Percentiles rank a stretch among this genome's conserved stretches.
These are phyloP conservation scores for Boechera stricta DNA, from an alignment of 345 rosid genomes.

Conservation along the genomic window DNA sequence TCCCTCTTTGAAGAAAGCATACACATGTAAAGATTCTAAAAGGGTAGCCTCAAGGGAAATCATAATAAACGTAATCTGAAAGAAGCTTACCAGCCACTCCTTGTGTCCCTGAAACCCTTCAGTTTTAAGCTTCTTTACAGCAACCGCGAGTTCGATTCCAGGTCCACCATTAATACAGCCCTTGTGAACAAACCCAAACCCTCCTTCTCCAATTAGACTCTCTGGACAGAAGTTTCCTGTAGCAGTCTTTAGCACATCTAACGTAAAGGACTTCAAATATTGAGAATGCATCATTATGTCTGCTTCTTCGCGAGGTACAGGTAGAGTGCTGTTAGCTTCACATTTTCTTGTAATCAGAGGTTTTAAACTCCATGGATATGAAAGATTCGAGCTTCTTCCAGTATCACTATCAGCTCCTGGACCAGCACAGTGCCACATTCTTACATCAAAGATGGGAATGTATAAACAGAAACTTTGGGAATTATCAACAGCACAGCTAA, in stretches of 20 bases:
- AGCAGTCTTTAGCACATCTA: conserved; percentile 62
- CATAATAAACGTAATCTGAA: background rate
- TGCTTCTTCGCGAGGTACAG: conserved; percentile 51
- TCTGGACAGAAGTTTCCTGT: conserved; percentile 69
- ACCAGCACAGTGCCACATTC: conserved; percentile 20
- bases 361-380: conserved; percentile 44
- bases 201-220: conserved; percentile 85
- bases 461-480: background rate
- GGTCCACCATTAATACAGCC: conserved; percentile 73
- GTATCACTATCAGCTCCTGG: conserved; percentile 25
- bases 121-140: conserved; percentile 76
- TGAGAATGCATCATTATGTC: conserved; percentile 57
- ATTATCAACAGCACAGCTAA: background rate
- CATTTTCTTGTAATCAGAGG: conserved; percentile 27
- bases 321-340: conserved; percentile 38
- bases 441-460: conserved; percentile 9
- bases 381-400: conserved; percentile 30
- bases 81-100: conserved; percentile 79
- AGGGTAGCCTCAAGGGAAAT: background rate
- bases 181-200: conserved; percentile 83
- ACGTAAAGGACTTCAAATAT: conserved; percentile 60
- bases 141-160: conserved; percentile 60
- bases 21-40: background rate
- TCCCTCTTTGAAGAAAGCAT: conserved; percentile 57
- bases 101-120: conserved; percentile 84